Evolutionary conservation across 805 yeast genomes (phyloP).

Genomic region (Lachancea sp.): DNA sequence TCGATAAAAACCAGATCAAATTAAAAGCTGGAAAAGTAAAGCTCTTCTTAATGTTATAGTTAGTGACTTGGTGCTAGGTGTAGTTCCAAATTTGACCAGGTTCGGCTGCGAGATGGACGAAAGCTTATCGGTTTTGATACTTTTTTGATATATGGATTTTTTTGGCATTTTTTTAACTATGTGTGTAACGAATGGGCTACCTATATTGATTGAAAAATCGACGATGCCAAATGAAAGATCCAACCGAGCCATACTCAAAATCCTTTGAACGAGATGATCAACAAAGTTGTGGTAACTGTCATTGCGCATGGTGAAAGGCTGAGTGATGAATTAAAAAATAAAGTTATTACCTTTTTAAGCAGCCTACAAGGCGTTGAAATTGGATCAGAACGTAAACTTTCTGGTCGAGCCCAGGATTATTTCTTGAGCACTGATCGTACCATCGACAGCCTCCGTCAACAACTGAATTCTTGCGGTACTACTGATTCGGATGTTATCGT

Average conservation of each 20-base stretch:
- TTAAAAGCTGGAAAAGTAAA: too few relatives aligned
- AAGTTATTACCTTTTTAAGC: slow-evolving; percentile 1
- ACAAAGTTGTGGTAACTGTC: slow-evolving; percentile 12
- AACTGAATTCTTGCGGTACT: neutral
- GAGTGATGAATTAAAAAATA: slow-evolving; percentile 3
- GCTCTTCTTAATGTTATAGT: too few relatives aligned
- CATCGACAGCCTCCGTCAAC: neutral
- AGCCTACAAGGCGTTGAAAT: slow-evolving; percentile 3
- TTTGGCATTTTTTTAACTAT: neutral
- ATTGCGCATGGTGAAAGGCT: slow-evolving; percentile 14
- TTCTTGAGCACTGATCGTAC: slow-evolving; percentile 2
- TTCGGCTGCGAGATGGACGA: too few relatives aligned
- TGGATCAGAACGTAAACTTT: slow-evolving; percentile 9
- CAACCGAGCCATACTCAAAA: too few relatives aligned
- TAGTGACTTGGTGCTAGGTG: too few relatives aligned
- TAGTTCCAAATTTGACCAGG: too few relatives aligned
- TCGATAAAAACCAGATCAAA: too few relatives aligned
- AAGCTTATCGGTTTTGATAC: too few relatives aligned
- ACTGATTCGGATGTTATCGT: slow-evolving; percentile 22
- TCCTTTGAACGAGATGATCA: neutral
- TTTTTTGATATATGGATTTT: too few relatives aligned
- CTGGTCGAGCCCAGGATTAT: slow-evolving; percentile 17
- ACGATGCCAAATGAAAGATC: neutral
- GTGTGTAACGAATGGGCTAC: too few relatives aligned
- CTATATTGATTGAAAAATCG: neutral